These are phyloP conservation scores for Fusarium nelsonii DNA, from an alignment of 2,329 filamentous ascomycete species.

Conservation along the genomic window DNA sequence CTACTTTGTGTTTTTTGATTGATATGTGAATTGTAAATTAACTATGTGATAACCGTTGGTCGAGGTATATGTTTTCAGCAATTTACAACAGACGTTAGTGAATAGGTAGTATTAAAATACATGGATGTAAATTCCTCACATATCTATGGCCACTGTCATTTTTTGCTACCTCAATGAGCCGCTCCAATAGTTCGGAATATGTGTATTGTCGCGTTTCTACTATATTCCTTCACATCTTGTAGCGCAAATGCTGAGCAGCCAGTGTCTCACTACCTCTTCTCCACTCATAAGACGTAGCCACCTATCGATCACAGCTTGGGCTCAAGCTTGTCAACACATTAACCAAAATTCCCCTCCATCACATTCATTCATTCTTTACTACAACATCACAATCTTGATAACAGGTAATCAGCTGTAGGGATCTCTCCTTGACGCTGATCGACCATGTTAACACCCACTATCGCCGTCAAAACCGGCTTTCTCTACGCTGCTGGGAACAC, in stretches of 20 bases:
- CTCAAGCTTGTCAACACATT: constrained; percentile 6
- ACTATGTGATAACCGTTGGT: neutral
- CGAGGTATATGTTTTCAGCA: neutral
- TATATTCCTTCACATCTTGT: neutral
- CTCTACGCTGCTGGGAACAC: constrained; percentile 67
- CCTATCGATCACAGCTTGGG: neutral
- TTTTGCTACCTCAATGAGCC: too few relatives aligned
- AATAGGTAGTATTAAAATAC: too few relatives aligned
- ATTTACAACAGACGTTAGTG: neutral
- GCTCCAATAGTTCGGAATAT: too few relatives aligned
- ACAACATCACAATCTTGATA: neutral
- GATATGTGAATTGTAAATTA: neutral
- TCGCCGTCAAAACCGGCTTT: constrained; percentile 50
- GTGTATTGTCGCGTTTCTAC: neutral
- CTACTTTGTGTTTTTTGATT: neutral
- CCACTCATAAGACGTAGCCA: constrained; percentile 14
- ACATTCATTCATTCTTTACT: neutral
- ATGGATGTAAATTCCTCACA: neutral
- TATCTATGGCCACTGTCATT: neutral
- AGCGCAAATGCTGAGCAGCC: neutral
- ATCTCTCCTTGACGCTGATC: neutral
- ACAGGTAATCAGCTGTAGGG: neutral
- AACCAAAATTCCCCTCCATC: neutral
- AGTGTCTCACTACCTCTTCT: constrained; percentile 16
- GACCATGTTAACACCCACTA: constrained; percentile 55